Evolutionary conservation across 2,329 filamentous ascomycete species (phyloP).

Genomic region (Colletotrichum sp.): DNA sequence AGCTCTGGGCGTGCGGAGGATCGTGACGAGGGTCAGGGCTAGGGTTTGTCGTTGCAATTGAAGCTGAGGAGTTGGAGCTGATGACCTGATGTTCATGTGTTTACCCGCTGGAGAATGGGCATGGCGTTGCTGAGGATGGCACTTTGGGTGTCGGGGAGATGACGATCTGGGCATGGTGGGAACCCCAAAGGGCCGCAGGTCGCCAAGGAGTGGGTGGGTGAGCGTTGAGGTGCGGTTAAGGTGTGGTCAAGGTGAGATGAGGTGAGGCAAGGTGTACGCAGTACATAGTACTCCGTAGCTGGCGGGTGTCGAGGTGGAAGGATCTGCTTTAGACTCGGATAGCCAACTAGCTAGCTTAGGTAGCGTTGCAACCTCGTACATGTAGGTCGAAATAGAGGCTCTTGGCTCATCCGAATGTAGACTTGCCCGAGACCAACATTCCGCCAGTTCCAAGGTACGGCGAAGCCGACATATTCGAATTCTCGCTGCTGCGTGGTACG

Average conservation of each 20-base stretch:
- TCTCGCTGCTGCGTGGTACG: background rate
- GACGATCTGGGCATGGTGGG: background rate
- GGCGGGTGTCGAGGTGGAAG: background rate
- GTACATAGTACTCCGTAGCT: background rate
- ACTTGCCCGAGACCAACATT: background rate
- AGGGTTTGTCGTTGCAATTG: constrained; percentile 7
- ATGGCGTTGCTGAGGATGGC: background rate
- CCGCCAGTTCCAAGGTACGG: background rate
- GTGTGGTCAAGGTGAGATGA: background rate
- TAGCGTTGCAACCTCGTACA: background rate
- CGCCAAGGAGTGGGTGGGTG: background rate
- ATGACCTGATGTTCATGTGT: constrained; percentile 24
- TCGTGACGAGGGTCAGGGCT: constrained; percentile 14
- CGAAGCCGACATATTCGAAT: background rate
- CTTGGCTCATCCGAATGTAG: background rate
- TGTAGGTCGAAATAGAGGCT: background rate
- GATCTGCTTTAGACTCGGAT: background rate
- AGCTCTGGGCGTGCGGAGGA: constrained; percentile 9
- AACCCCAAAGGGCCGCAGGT: background rate
- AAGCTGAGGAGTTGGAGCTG: constrained; percentile 21
- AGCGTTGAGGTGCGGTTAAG: background rate
- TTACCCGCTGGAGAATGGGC: constrained; percentile 16
- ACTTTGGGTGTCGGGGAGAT: background rate
- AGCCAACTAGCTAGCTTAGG: background rate
- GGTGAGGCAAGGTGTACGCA: background rate